Evolutionary conservation across 805 yeast species (phyloP), one percentile per base, ranked within the genome.

Genomic region (Kodamaea laetipori): DNA sequence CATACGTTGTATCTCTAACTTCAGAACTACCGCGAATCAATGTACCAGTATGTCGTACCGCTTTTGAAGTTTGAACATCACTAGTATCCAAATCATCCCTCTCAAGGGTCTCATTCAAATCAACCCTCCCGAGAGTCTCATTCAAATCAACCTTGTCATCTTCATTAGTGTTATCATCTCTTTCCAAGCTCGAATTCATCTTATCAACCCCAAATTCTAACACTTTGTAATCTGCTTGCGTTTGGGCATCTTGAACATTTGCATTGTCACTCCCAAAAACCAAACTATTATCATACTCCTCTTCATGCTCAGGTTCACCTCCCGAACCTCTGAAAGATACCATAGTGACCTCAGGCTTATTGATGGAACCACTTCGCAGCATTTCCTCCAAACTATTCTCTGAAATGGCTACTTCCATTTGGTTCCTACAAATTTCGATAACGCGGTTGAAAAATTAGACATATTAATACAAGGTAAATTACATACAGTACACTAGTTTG

Each of bases 281-380:
- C 32, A 66, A 56, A 43, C 69, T 64, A 43, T 58, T 60, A 41
- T 60, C 57, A 33, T 49, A 49, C 26, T 55, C 44, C 12, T 45
- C 40, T 7, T 30, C 34, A 30, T 15, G 34, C 10, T 30, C 34
- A 15, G 26, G 24, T 33, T 39, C 31, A 10, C 21, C 17, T 3
- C 19, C 34, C 15, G 34, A 30, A 15, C 34, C 34, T 11, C 15
- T 30, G 34, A 30, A 30, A 11, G 34, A 30, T 15, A 30, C 34
- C 34, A 30, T 30, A 11, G 34, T 30, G 7, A 30, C 15, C 9
- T 30, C 34, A 30, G 34, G 19, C 34, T 30, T 30, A 8, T 17
- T 30, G 17, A 19, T n/a, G 7, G 34, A 7, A 30, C 19, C 34
- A 30, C 34, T 17, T 30, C 34, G 34, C 34, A 13, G 19, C 17